Base-by-base conservation (phyloP, 106 monocot species). In the Dendrobium chrysotoxum region DNA sequence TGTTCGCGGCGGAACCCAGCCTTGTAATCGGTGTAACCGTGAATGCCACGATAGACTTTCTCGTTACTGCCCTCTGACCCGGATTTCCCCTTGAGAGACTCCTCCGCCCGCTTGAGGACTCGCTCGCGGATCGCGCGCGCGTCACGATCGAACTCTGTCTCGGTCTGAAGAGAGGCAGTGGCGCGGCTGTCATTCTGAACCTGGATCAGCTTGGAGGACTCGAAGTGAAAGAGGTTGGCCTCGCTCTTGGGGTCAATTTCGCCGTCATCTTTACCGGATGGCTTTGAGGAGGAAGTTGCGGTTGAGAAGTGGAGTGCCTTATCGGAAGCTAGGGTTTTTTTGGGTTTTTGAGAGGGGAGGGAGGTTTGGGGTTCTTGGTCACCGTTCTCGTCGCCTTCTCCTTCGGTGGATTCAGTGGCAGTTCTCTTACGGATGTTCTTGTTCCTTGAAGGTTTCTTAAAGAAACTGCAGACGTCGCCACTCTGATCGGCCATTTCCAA, bases 21-120 rank as follows among this genome's bases (percentile, higher is more conserved):
- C 85, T 93, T 98, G 86, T 98, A 91, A 77, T 98, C 98, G 28
- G 91, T 94, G 86, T 98, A 98, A 25, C 89, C 91, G 39, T 98
- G 87, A n/a, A 95, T 92, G 3, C 98, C 98, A 45, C 77, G 87
- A 83, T 98, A 98, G 5, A 95, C 55, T 84, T 98, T 93, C 20
- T 84, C 90, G 9, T 81, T 82, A 21, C 81, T 79, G 13, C 61
- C 53, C 4, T 41, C 79, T 67, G 66, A 47, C 18, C 53, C 53
- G 45, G 83, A 39, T 30, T 87, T 80, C 46, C 88, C 82, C 81
- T 87, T 96, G 28, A 96, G 88, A 31, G 84, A 72, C 44, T 80
- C 83, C 71, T 85, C 88, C 0, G 89, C 90, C 45, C 84, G 87
- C 84, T 92, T 98, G 16, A 98, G 87, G 57, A 88, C 83, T 21